Percentiles rank a stretch among this genome's conserved stretches.
These are phyloP conservation scores for Diplodia sapinea DNA, from an alignment of 2,329 filamentous ascomycete genomes.

Conservation along the genomic window DNA sequence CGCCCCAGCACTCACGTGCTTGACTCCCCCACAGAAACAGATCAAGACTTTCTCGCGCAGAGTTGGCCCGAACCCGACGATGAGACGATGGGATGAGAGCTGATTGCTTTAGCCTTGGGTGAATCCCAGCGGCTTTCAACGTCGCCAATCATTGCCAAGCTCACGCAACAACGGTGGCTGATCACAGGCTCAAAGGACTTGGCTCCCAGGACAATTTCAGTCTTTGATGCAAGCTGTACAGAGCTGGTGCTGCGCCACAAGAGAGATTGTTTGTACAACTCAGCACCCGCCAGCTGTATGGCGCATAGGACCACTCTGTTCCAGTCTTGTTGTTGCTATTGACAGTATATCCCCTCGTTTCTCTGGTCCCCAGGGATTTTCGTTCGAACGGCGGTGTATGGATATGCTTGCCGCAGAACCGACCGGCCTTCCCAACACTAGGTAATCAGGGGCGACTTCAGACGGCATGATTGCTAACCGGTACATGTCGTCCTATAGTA, in stretches of 20 bases:
- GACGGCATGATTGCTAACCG: not conserved
- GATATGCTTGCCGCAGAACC: not conserved
- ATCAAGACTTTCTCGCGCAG: not conserved
- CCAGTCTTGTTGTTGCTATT: too few relatives aligned
- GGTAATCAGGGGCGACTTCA: not conserved
- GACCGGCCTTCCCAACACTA: not conserved
- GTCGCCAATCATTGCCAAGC: not conserved
- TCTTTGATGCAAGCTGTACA: too few relatives aligned
- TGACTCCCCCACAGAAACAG: not conserved
- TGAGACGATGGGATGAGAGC: not conserved
- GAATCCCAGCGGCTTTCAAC: not conserved
- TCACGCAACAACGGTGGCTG: too few relatives aligned
- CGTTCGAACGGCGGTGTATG: not conserved
- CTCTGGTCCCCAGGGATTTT: not conserved
- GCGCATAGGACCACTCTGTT: too few relatives aligned
- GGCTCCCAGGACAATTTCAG: too few relatives aligned
- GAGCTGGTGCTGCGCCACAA: too few relatives aligned
- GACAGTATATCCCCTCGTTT: too few relatives aligned
- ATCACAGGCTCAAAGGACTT: too few relatives aligned
- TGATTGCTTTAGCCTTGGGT: not conserved
- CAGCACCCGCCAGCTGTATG: too few relatives aligned
- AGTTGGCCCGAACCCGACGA: not conserved
- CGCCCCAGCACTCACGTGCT: not conserved
- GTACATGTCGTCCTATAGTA: not conserved
- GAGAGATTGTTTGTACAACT: too few relatives aligned